These are phyloP conservation scores for Setaria viridis DNA, from an alignment of 202 grass and related monocot species.

Conservation along the genomic window DNA sequence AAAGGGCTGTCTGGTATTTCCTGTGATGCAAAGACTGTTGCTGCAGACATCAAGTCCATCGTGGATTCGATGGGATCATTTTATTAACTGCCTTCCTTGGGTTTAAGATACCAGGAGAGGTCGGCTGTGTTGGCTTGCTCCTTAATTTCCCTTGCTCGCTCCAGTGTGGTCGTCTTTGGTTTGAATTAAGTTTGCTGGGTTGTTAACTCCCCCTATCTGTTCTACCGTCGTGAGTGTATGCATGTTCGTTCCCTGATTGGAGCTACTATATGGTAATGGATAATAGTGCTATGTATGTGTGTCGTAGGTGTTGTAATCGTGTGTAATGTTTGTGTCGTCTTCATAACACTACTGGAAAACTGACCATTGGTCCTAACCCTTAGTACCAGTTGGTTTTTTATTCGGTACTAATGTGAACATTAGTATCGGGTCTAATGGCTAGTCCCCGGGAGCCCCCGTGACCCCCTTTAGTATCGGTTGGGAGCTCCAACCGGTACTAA, in stretches of 20 bases:
- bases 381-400: no score
- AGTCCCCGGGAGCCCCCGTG: no score
- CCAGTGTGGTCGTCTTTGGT: background rate
- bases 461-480: no score
- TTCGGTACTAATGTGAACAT: no score
- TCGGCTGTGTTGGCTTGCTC: background rate
- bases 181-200: background rate
- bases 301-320: background rate
- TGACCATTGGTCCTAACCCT: no score
- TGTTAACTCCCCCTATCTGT: background rate
- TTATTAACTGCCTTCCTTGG: background rate
- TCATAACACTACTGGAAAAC: no score
- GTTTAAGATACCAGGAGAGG: background rate
- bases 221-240: background rate
- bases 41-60: conserved; percentile 62
- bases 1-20: conserved; percentile 69
- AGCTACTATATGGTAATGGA: background rate
- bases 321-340: background rate
- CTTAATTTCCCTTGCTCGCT: background rate
- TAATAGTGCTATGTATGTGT: no score
- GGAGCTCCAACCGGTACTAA: no score
- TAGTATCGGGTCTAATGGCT: no score
- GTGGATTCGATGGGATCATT: background rate
- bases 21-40: conserved; percentile 56
- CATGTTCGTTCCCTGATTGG: background rate